Percentiles rank a stretch among this genome's conserved stretches.
These are phyloP conservation scores for Urochloa ruziziensis DNA, from an alignment of 176 grass and related monocot species.

Conservation along the genomic window DNA sequence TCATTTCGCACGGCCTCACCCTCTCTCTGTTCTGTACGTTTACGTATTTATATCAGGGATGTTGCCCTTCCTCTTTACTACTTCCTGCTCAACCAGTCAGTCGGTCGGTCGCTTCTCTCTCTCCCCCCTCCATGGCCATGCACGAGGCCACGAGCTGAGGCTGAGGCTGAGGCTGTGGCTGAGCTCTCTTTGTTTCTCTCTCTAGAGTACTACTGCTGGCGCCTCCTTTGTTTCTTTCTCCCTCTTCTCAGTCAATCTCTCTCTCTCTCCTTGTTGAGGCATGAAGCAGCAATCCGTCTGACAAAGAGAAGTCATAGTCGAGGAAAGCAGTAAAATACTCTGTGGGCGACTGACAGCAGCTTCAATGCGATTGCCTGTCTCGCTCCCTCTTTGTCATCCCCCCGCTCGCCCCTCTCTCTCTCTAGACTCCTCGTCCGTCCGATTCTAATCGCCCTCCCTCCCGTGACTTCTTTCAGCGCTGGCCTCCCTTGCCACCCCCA, in stretches of 20 bases:
- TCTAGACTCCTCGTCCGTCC: background rate
- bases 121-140: conserved; percentile 4
- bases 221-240: background rate
- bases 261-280: background rate
- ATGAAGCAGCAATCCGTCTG: conserved; percentile 48
- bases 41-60: conserved; percentile 65
- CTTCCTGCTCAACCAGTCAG: conserved; percentile 44
- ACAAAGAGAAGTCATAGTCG: conserved; percentile 94
- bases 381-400: conserved; percentile 26
- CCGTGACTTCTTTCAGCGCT: conserved; percentile 41
- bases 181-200: conserved; percentile 13
- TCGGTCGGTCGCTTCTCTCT: conserved; percentile 7
- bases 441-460: background rate
- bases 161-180: no score
- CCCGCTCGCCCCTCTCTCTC: conserved; percentile 26
- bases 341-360: conserved; percentile 62
- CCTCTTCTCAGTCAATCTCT: conserved; percentile 4
- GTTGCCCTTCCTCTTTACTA: conserved; percentile 86
- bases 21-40: background rate
- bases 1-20: conserved; percentile 44
- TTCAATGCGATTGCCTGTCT: conserved; percentile 57
- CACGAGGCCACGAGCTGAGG: no score
- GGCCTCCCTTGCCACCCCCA: conserved; percentile 13
- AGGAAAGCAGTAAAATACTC: conserved; percentile 91
- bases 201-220: no score